Conservation (phyloP, 2,329 filamentous ascomycete genomes). For the Fusarium sp. region DNA sequence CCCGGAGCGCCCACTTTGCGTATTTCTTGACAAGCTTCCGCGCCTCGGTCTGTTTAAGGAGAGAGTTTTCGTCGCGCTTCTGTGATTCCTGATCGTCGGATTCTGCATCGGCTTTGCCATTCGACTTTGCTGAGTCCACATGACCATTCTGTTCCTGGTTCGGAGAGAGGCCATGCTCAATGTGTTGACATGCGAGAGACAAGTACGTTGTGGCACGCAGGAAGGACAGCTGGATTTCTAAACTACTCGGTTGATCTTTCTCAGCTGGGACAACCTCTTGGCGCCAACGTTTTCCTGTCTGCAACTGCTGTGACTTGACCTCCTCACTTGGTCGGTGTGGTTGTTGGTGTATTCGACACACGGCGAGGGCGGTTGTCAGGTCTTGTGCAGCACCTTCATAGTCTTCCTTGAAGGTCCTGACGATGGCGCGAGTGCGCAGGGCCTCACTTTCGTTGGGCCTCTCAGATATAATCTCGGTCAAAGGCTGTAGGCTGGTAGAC, state of each 20-base stretch:
- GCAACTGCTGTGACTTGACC: conserved; percentile 58
- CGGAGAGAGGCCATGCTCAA: conserved; percentile 64
- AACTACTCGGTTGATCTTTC: conserved; percentile 74
- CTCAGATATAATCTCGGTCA: conserved; percentile 75
- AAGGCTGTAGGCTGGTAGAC: conserved; percentile 73
- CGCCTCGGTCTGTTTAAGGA: conserved; percentile 40
- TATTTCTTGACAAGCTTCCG: conserved; percentile 77
- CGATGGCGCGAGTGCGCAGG: conserved; percentile 78
- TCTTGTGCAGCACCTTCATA: conserved; percentile 76
- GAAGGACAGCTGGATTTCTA: conserved; percentile 80
- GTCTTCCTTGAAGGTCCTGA: conserved; percentile 81
- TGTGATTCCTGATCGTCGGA: neutral
- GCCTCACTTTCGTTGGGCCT: conserved; percentile 73
- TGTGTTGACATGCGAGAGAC: conserved; percentile 74
- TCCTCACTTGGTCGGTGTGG: conserved; percentile 64
- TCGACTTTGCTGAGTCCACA: conserved; percentile 1
- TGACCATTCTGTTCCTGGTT: conserved; percentile 9
- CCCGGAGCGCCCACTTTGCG: conserved; percentile 80
- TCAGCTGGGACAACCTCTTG: conserved; percentile 55
- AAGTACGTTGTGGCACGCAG: conserved; percentile 80
- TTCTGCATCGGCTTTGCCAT: neutral
- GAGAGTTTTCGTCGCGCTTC: conserved; percentile 18
- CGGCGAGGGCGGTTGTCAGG: conserved; percentile 72
- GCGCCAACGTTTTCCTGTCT: conserved; percentile 42
- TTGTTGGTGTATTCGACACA: conserved; percentile 64